Percentiles rank a stretch among this genome's conserved stretches.
Conservation (phyloP, 139 green algal genomes). For the Closterium sp. region DNA sequence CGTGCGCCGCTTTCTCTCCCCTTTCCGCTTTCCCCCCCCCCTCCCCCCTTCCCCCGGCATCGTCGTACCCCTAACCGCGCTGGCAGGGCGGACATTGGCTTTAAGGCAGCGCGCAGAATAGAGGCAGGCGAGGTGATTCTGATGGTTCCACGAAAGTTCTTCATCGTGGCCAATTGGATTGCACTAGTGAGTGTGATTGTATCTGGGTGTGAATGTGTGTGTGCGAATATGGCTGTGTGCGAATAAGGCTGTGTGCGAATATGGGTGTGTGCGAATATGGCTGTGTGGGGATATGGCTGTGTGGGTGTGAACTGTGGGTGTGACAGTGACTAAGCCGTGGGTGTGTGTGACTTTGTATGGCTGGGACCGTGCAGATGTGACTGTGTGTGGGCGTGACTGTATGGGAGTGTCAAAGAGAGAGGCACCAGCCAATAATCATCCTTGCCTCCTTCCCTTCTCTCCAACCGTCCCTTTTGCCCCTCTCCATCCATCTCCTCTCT, state of each 20-base stretch:
- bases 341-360: no score
- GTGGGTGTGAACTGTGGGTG: no score
- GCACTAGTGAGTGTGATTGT: neutral
- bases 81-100: neutral
- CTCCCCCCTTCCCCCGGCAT: neutral
- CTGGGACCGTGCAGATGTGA: neutral
- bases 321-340: no score
- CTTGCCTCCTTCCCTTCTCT: neutral
- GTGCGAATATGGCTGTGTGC: no score
- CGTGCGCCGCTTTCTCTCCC: no score
- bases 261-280: no score
- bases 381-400: neutral
- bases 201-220: no score
- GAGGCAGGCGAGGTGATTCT: neutral
- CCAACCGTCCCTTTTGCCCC: neutral
- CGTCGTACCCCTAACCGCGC: no score
- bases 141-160: neutral
- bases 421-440: neutral
- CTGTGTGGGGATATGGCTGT: no score
- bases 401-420: neutral
- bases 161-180: neutral
- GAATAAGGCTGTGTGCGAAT: no score
- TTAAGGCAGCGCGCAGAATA: neutral
- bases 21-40: no score
- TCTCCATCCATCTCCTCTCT: no score